Base-by-base conservation (phyloP, 140 eudicot genomes). In the Bidens hawaiensis region DNA sequence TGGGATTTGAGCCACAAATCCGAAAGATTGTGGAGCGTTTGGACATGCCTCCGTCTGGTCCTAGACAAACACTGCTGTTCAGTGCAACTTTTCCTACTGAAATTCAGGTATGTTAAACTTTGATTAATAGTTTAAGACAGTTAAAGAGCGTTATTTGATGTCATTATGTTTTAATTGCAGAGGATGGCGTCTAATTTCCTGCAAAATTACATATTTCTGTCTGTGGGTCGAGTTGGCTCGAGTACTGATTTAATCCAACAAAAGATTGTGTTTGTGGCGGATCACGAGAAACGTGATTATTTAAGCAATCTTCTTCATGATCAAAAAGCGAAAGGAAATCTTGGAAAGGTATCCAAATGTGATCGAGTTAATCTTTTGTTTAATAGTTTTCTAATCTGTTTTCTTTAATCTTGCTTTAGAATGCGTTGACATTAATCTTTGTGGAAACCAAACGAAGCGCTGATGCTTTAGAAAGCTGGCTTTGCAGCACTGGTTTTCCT, bases 371-470 rank as follows among this genome's bases (percentile, higher is more conserved):
- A 42, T 6, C 45, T 24, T 4, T 16, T 4, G 14, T 0, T 15
- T 17, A 4, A 11, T 38, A 8, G 27, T 26, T 23, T 17, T 23
- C 34, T 64, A 21, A n/a, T 46, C 6, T 17, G 14, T 43, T 17
- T 24, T 6, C 8, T 5, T 46, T 0, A 3, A 54, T 48, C 16
- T 38, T 65, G 52, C 41, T 73, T 60, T 68, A 88, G 96, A 63
- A 65, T 63, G 75, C 75, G 3, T 64, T 88, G 73, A 84, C 85
- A 13, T 34, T 88, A 13, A 68, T 88, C 5, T 88, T 88, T 70
- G 96, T 82, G 50, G 96, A 84, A 81, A 88, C 96, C 0, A 88
- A 88, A 64, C 73, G 76, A 45, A 80, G 82, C 31, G 96, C 87
- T 0, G 96, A 88, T 77, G 23, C 59, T 1, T 65, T 88, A n/a